These are phyloP conservation scores for Pythium brassicae DNA, from an alignment of 352 stramenopile species.

Conservation along the genomic window DNA sequence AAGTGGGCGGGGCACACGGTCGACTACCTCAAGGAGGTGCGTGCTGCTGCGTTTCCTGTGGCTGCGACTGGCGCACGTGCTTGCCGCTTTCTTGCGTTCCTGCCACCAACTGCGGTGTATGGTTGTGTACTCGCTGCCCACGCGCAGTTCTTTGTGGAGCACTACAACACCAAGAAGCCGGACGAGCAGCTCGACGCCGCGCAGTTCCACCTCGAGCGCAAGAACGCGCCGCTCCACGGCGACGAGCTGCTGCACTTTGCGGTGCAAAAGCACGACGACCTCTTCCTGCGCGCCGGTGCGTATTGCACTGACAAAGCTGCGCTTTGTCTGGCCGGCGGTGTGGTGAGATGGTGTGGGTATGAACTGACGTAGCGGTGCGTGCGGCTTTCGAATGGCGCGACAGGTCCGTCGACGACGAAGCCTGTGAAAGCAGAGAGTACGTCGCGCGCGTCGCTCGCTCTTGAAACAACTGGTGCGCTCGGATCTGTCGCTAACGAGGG, in stretches of 20 bases:
- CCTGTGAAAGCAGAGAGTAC: conserved; percentile 35
- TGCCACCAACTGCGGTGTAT: background rate
- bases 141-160: conserved; percentile 83
- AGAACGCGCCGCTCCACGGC: conserved; percentile 47
- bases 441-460: background rate
- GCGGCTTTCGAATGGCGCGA: background rate
- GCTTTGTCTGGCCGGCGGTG: no score
- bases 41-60: background rate
- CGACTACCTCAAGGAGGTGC: conserved; percentile 81
- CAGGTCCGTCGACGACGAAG: conserved; percentile 47
- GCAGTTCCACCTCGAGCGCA: conserved; percentile 72
- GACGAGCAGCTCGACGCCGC: conserved; percentile 50
- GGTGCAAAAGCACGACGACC: conserved; percentile 83
- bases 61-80: no score
- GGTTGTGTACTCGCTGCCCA: background rate
- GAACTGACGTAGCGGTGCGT: background rate
- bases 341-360: background rate
- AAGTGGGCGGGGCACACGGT: conserved; percentile 81
- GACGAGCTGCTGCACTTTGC: conserved; percentile 77
- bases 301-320: no score
- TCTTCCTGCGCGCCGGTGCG: conserved; percentile 70
- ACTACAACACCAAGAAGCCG: conserved; percentile 88
- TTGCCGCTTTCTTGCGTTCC: no score
- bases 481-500: background rate
- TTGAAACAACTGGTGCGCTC: background rate